phyloP scores from a whole-genome alignment of 1,139 yeast species.

The Hansenula lynferdii region DNA sequence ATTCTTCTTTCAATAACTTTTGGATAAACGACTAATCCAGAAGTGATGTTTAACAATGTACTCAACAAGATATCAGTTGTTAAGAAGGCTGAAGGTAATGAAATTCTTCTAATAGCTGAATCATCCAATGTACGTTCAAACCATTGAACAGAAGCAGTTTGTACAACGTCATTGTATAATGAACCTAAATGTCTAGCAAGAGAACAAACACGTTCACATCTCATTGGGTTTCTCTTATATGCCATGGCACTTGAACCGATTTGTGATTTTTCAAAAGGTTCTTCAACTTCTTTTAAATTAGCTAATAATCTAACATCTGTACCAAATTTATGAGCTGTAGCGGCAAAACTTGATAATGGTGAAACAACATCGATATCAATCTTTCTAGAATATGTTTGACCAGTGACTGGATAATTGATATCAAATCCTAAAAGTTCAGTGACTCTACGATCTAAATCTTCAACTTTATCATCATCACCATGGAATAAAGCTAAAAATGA shows the following conservation, averaged over 20 bases:
- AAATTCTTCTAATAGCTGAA: constrained; percentile 96
- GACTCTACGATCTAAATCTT: constrained; percentile 83
- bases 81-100: constrained; percentile 93
- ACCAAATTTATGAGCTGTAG: constrained; percentile 96
- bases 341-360: constrained; percentile 93
- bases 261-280: constrained; percentile 96
- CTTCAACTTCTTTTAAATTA: constrained; percentile 94
- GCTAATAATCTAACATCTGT: constrained; percentile 96
- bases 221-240: constrained; percentile 99
- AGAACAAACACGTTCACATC: constrained; percentile 98
- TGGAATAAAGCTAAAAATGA: constrained; percentile 93
- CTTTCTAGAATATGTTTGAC: constrained; percentile 97
- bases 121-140: constrained; percentile 98
- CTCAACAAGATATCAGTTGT: constrained; percentile 92
- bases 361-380: constrained; percentile 92
- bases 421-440: constrained; percentile 92
- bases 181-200: constrained; percentile 94
- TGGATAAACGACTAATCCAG: constrained; percentile 96
- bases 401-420: constrained; percentile 94
- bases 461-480: constrained; percentile 96
- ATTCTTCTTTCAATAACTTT: constrained; percentile 98
- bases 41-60: constrained; percentile 85
- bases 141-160: constrained; percentile 98
- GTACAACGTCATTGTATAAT: constrained; percentile 85
- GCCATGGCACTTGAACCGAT: constrained; percentile 99